phyloP scores from a whole-genome alignment of 164 flowering plant genomes.

The Aristolochia californica region DNA sequence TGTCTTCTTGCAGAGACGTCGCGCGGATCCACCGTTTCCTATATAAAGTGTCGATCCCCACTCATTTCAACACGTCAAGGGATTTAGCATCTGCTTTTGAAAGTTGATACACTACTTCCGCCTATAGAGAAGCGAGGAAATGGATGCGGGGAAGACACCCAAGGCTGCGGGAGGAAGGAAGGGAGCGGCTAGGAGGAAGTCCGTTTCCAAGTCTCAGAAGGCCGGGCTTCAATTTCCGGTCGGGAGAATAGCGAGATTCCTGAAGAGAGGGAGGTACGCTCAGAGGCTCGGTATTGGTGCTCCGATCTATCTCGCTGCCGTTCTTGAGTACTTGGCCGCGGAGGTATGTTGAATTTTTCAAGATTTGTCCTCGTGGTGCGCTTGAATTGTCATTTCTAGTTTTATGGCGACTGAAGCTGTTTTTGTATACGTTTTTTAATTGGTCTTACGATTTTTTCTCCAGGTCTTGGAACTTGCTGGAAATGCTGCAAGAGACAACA shows the following conservation, averaged over 20 bases:
- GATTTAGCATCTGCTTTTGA: no score
- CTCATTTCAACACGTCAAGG: no score
- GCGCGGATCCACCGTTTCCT: no score
- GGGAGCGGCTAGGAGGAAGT: conserved; percentile 30
- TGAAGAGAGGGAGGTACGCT: conserved; percentile 46
- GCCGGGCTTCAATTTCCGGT: conserved; percentile 64
- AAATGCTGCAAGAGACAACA: conserved; percentile 34
- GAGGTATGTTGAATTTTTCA: conserved; percentile 43
- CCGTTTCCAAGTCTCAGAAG: conserved; percentile 31
- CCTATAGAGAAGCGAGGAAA: not conserved
- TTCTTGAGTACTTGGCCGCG: conserved; percentile 54
- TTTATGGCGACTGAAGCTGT: no score
- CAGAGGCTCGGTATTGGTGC: conserved; percentile 40
- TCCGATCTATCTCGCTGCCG: conserved; percentile 50
- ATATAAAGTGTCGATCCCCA: no score
- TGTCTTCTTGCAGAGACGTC: no score
- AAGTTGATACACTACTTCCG: no score
- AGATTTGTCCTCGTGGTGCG: no score
- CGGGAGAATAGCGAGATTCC: conserved; percentile 35
- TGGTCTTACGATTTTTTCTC: not conserved
- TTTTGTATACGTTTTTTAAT: no score
- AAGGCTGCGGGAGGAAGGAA: conserved; percentile 34
- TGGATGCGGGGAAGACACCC: conserved; percentile 14
- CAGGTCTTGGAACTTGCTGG: conserved; percentile 35
- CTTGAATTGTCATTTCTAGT: no score